Evolutionary conservation across 176 grass and related monocot genomes (phyloP).

Genomic region (Hyparrhenia diplandra): DNA sequence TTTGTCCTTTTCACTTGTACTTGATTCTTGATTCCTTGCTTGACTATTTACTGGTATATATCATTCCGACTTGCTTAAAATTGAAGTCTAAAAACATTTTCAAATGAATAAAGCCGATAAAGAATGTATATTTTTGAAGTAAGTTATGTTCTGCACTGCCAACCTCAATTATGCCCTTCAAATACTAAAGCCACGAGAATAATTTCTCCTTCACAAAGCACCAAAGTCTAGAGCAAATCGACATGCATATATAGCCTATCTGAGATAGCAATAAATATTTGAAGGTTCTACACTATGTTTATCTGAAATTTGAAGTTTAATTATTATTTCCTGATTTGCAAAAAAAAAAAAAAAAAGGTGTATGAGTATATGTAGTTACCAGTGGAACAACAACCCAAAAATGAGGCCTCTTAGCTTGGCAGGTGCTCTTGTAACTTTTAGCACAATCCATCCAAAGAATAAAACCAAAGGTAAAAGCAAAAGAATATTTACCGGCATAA

Average conservation of each 20-base stretch:
- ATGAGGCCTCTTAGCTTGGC: slow-evolving; percentile 60
- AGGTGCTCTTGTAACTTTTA: slow-evolving; percentile 58
- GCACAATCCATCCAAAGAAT: slow-evolving; percentile 62
- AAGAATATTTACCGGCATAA: slow-evolving; percentile 91
- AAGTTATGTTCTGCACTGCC: not conserved
- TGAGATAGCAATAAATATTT: not conserved
- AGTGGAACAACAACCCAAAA: slow-evolving; percentile 81
- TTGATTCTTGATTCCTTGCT: not conserved
- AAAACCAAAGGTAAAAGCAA: slow-evolving; percentile 65
- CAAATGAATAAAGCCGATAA: not conserved
- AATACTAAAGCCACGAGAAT: not conserved
- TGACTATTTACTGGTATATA: not conserved
- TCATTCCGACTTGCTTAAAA: not conserved
- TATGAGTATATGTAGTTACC: slow-evolving; percentile 35
- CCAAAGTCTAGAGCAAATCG: not conserved
- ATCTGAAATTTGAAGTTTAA: not conserved
- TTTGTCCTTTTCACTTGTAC: not conserved
- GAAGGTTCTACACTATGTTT: not conserved
- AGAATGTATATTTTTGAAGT: not conserved
- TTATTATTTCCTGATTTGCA: not conserved
- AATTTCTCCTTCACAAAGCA: not conserved
- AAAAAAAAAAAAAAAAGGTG: not conserved
- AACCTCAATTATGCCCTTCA: not conserved
- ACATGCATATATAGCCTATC: not conserved
- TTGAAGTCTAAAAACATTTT: not conserved